Base-by-base conservation (phyloP, 306 rosid species). In the Erythrophleum fordii region DNA sequence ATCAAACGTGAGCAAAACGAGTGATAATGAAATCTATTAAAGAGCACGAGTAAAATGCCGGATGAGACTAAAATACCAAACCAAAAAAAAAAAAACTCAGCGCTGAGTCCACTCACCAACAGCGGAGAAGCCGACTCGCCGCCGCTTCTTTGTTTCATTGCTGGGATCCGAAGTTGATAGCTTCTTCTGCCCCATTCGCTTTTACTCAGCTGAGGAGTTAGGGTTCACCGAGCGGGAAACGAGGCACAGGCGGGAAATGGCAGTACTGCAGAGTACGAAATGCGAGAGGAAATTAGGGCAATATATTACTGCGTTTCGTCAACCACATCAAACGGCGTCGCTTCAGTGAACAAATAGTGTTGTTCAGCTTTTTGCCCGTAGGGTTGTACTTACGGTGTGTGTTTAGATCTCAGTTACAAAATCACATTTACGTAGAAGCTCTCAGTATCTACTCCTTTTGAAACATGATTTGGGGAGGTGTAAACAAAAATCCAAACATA, bases 161-260 rank as follows among this genome's bases (percentile, higher is more conserved):
- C 28, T 23, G 53, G 80, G 80, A 76, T 81, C 92, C 14, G 84
- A 81, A 18, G 81, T n/a, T 58, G 79, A 25, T 60, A 77, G 89
- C 49, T 85, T 85, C 87, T 91, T 92, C 92, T 86, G 95, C 18
- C 88, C 97, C 98, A 95, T 95, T 82, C 3, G 46, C 35, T 22
- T 12, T 35, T 34, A 68, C 55, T 44, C 13, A 65, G 58, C 73
- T 59, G 34, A 22, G 80, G 16, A 35, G 83, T 87, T 90, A 91
- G 97, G 98, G 97, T 85, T 91, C 86, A 35, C 25, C 58, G 90
- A 81, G 89, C 92, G 75, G 90, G 88, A 86, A 88, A 81, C 23
- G 92, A 6, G 82, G 56, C 77, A 22, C 41, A 86, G 88, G 97
- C 94, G 98, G 96, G 94, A 94, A 92, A 87, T 61, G 52, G 69